phyloP scores from a whole-genome alignment of 1,284 basidiomycete genomes.

The Sparassis latifolia region DNA sequence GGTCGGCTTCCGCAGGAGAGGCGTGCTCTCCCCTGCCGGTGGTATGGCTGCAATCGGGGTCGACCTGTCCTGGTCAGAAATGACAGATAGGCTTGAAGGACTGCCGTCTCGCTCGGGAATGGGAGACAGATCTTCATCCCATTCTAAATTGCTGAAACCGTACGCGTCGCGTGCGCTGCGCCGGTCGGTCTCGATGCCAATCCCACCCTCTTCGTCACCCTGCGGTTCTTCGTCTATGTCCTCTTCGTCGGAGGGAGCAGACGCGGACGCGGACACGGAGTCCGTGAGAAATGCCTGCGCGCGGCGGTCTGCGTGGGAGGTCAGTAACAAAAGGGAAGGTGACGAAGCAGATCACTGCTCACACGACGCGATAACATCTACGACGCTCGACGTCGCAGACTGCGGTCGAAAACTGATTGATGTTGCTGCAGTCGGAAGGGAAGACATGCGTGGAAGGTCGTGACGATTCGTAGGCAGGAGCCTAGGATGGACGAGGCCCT shows the following conservation, averaged over 20 bases:
- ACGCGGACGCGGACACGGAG: constrained; percentile 44
- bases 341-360: constrained; percentile 31
- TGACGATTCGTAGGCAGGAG: background rate
- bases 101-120: constrained; percentile 9
- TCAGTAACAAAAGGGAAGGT: constrained; percentile 7
- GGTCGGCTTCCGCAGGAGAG: constrained; percentile 37
- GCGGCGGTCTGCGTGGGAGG: constrained; percentile 43
- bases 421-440: constrained; percentile 25
- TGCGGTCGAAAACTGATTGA: constrained; percentile 44
- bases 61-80: background rate
- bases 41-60: background rate
- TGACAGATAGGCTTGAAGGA: background rate
- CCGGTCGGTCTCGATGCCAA: constrained; percentile 19
- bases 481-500: too few species aligned
- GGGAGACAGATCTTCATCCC: constrained; percentile 35
- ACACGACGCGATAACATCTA: constrained; percentile 46
- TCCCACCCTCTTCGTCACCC: constrained; percentile 29
- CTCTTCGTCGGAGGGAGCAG: constrained; percentile 33
- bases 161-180: constrained; percentile 20
- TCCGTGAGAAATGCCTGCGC: constrained; percentile 56
- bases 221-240: constrained; percentile 26
- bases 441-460: constrained; percentile 27
- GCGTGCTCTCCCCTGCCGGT: constrained; percentile 25
- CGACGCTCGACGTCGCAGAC: constrained; percentile 39
- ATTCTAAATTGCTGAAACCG: constrained; percentile 35